Percentiles rank a stretch among this genome's conserved stretches.
Evolutionary conservation across 176 grass and related monocot species (phyloP).

Genomic region (Alloteropsis semialata): DNA sequence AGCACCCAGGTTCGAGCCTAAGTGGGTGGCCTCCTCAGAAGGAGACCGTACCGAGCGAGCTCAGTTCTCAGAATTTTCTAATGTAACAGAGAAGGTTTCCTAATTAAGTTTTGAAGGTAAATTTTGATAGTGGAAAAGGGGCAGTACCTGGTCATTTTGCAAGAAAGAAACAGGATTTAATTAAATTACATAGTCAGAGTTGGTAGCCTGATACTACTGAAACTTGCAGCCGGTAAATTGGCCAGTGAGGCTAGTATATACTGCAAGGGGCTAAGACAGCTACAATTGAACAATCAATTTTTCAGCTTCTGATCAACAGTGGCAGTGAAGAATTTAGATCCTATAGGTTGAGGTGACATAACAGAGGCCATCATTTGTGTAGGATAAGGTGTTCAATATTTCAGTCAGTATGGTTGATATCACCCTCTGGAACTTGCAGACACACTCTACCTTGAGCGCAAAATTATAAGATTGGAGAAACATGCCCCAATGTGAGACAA

Average conservation of each 20-base stretch:
- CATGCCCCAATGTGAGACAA: neutral
- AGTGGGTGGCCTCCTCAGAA: too few relatives aligned
- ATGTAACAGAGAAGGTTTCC: neutral
- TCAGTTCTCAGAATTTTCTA: too few relatives aligned
- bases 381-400: conserved; percentile 1
- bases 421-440: neutral
- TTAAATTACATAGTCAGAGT: neutral
- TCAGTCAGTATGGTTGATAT: neutral
- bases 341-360: neutral
- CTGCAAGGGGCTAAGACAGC: neutral
- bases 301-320: neutral
- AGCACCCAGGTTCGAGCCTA: neutral
- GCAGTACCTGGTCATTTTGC: neutral
- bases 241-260: neutral
- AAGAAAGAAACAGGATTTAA: neutral
- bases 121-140: too few relatives aligned
- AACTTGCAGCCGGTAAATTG: neutral
- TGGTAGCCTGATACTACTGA: neutral
- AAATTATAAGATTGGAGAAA: too few relatives aligned
- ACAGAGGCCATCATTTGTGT: neutral
- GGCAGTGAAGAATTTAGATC: neutral
- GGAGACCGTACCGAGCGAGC: too few relatives aligned
- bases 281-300: neutral
- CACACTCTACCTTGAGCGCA: neutral
- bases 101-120: neutral